These are phyloP conservation scores for Lycium ferocissimum DNA, from an alignment of 257 asterid species.

Conservation along the genomic window DNA sequence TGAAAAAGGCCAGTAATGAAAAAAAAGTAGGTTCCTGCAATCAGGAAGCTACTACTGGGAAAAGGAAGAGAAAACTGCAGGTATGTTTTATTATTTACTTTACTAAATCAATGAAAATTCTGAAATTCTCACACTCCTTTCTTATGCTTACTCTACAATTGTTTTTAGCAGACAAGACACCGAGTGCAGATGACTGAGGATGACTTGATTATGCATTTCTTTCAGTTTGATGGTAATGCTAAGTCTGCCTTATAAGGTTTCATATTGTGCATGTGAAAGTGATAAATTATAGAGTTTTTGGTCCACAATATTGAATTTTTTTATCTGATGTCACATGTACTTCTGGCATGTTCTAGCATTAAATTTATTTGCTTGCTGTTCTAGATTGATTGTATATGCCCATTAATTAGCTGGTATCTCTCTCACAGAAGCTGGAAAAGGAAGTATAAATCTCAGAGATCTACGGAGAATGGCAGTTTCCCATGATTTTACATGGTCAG, in stretches of 20 bases:
- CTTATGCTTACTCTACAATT: conserved; percentile 31
- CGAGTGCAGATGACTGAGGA: conserved; percentile 91
- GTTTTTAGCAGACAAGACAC: conserved; percentile 54
- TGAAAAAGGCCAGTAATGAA: not conserved
- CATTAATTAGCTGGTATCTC: conserved; percentile 28
- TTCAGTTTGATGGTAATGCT: conserved; percentile 88
- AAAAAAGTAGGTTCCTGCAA: conserved; percentile 38
- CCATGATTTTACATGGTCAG: conserved; percentile 93
- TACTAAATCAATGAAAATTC: conserved; percentile 20
- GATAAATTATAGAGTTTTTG: conserved; percentile 18
- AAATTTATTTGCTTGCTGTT: not conserved
- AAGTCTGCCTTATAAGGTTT: conserved; percentile 30
- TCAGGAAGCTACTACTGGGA: conserved; percentile 52
- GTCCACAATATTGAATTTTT: not conserved
- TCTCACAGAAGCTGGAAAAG: conserved; percentile 76
- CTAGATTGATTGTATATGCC: conserved; percentile 24
- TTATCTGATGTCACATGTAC: not conserved
- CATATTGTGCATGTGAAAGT: not conserved
- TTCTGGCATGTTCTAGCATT: not conserved
- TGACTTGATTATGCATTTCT: conserved; percentile 81
- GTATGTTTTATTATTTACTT: conserved; percentile 52
- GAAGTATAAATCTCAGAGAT: conserved; percentile 65
- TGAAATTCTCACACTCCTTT: conserved; percentile 28
- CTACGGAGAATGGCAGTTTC: conserved; percentile 63
- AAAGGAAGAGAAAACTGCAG: conserved; percentile 68